These are phyloP conservation scores for Clavulina sp. DNA, from an alignment of 768 basidiomycete species.

Conservation along the genomic window DNA sequence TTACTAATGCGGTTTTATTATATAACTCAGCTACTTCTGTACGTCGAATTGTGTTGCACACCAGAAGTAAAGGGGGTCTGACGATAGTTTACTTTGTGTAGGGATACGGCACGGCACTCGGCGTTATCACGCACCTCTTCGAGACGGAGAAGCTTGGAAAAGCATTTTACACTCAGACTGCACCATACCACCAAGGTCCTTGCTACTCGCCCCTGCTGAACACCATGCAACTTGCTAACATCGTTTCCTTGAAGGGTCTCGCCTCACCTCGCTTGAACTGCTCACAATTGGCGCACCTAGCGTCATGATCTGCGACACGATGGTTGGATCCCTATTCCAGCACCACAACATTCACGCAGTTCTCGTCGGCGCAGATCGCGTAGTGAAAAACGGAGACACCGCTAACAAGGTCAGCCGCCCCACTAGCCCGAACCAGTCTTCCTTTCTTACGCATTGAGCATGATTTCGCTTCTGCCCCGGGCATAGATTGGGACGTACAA, in stretches of 20 bases:
- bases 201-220: slow-evolving; percentile 17
- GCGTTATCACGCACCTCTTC: slow-evolving; percentile 79
- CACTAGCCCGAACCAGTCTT: background rate
- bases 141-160: slow-evolving; percentile 57
- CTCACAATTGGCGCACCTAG: slow-evolving; percentile 69
- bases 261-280: slow-evolving; percentile 80
- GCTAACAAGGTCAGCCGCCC: slow-evolving; percentile 71
- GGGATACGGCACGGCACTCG: slow-evolving; percentile 93
- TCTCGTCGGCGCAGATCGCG: slow-evolving; percentile 72
- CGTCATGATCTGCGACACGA: slow-evolving; percentile 92
- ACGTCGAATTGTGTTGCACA: background rate
- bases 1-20: too few species aligned
- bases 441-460: background rate
- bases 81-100: slow-evolving; percentile 22
- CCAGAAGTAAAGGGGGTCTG: slow-evolving; percentile 1
- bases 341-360: slow-evolving; percentile 69
- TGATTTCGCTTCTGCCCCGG: background rate
- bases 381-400: slow-evolving; percentile 88
- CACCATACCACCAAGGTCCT: slow-evolving; percentile 93
- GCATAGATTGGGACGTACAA: slow-evolving; percentile 92
- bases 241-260: slow-evolving; percentile 13
- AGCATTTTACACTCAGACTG: slow-evolving; percentile 86
- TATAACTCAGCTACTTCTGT: background rate
- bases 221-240: slow-evolving; percentile 17
- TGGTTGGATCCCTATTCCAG: slow-evolving; percentile 92